Evolutionary conservation across 2,329 filamentous ascomycete species (phyloP).

Genomic region (Emmonsiellopsis sp.): DNA sequence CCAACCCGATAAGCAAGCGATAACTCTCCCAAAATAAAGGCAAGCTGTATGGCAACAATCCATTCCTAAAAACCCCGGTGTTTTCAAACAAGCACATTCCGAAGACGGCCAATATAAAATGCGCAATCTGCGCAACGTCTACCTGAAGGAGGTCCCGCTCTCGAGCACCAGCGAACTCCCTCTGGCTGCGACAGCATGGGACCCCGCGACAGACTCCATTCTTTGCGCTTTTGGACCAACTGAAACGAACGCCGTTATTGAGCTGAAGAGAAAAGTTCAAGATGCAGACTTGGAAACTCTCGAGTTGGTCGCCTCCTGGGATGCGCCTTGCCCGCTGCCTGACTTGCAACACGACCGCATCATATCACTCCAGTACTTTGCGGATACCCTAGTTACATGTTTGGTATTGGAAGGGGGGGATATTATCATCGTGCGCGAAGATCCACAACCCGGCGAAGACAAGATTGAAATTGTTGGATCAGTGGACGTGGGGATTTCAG

Average conservation of each 20-base stretch:
- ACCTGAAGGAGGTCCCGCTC: conserved; percentile 56
- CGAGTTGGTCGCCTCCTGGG: conserved; percentile 68
- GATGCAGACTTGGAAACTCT: conserved; percentile 30
- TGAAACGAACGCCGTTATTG: conserved; percentile 58
- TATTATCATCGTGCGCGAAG: conserved; percentile 74
- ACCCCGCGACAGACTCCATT: conserved; percentile 64
- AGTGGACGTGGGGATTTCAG: conserved; percentile 82
- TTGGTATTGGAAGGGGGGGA: conserved; percentile 84
- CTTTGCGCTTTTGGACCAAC: conserved; percentile 80
- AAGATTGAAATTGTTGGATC: conserved; percentile 93
- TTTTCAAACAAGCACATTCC: not conserved
- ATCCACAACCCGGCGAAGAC: conserved; percentile 55
- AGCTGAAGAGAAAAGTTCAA: conserved; percentile 49
- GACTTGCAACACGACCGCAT: conserved; percentile 67
- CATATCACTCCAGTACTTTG: conserved; percentile 73
- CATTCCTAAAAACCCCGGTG: not conserved
- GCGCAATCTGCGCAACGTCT: conserved; percentile 79
- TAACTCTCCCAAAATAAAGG: not conserved
- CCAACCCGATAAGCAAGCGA: conserved; percentile 4
- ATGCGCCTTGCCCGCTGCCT: conserved; percentile 70
- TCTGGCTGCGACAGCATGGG: conserved; percentile 76
- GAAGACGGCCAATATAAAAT: conserved; percentile 38
- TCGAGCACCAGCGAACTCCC: conserved; percentile 42
- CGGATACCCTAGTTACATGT: conserved; percentile 67
- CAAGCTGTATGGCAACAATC: not conserved